These are phyloP conservation scores for Cutaneotrichosporon sp. DNA, from an alignment of 1,284 basidiomycete species.

Conservation along the genomic window DNA sequence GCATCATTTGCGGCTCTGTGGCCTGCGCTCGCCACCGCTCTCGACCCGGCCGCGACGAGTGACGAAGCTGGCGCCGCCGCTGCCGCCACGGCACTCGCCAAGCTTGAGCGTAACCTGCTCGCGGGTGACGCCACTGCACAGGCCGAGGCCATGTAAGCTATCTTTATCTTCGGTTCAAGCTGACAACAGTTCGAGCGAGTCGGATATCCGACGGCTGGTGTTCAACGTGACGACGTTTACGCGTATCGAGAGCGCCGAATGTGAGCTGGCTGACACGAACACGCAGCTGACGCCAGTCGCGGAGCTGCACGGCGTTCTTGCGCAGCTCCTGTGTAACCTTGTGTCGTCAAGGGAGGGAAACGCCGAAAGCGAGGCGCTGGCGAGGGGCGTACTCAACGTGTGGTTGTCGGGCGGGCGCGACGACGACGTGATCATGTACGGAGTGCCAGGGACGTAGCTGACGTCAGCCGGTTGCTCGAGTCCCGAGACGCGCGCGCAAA, in stretches of 20 bases:
- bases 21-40: constrained; percentile 3
- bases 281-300: constrained; percentile 24
- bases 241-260: constrained; percentile 35
- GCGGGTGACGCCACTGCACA: constrained; percentile 34
- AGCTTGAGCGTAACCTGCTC: constrained; percentile 39
- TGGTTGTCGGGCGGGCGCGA: constrained; percentile 38
- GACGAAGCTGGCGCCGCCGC: constrained; percentile 22
- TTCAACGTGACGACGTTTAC: constrained; percentile 40
- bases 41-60: constrained; percentile 3
- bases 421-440: constrained; percentile 65
- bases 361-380: constrained; percentile 14
- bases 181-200: constrained; percentile 25
- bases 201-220: constrained; percentile 25
- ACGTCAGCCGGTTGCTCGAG: constrained; percentile 62
- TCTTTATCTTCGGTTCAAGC: not conserved
- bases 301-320: constrained; percentile 30
- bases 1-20: constrained; percentile 3
- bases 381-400: constrained; percentile 18
- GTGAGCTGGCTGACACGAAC: constrained; percentile 18
- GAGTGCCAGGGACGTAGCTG: constrained; percentile 28
- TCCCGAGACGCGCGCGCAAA: constrained; percentile 62
- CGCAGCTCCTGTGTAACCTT: constrained; percentile 43
- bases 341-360: constrained; percentile 30
- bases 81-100: constrained; percentile 28
- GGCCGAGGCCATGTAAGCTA: constrained; percentile 24